These are phyloP conservation scores for Hanseniaspora valbyensis DNA, from an alignment of 805 yeast genomes.

Conservation along the genomic window DNA sequence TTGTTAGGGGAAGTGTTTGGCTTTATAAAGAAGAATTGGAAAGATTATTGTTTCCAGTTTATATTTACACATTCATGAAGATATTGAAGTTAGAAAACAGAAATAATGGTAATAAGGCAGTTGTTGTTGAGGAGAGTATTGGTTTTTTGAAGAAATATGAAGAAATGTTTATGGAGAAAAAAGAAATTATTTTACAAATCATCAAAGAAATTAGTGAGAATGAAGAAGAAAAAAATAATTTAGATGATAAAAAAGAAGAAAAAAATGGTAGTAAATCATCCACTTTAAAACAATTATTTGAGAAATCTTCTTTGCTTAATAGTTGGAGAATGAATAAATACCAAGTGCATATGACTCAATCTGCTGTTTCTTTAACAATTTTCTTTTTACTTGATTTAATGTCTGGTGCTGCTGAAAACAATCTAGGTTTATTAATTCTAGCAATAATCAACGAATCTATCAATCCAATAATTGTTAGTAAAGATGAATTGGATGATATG, in stretches of 20 bases:
- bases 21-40: conserved; percentile 80
- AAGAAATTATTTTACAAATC: conserved; percentile 24
- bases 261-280: conserved; percentile 24
- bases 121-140: conserved; percentile 63
- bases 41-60: conserved; percentile 80
- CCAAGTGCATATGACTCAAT: conserved; percentile 13
- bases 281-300: conserved; percentile 6
- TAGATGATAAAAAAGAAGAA: conserved; percentile 24
- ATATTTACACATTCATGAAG: conserved; percentile 77
- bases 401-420: conserved; percentile 15
- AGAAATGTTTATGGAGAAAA: conserved; percentile 7
- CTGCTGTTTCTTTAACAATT: conserved; percentile 6
- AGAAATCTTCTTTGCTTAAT: conserved; percentile 5
- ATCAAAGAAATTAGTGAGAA: conserved; percentile 33
- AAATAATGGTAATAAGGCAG: conserved; percentile 56
- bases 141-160: conserved; percentile 78
- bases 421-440: conserved; percentile 49
- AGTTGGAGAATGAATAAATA: conserved; percentile 12
- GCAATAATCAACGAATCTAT: conserved; percentile 78
- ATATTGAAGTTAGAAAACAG: conserved; percentile 35
- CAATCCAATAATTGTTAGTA: conserved; percentile 35
- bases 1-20: conserved; percentile 88
- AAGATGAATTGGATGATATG: conserved; percentile 27
- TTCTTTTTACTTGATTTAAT: conserved; percentile 10
- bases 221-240: conserved; percentile 19